Conservation (phyloP, 306 rosid species). For the Elaeagnus macrophylla region DNA sequence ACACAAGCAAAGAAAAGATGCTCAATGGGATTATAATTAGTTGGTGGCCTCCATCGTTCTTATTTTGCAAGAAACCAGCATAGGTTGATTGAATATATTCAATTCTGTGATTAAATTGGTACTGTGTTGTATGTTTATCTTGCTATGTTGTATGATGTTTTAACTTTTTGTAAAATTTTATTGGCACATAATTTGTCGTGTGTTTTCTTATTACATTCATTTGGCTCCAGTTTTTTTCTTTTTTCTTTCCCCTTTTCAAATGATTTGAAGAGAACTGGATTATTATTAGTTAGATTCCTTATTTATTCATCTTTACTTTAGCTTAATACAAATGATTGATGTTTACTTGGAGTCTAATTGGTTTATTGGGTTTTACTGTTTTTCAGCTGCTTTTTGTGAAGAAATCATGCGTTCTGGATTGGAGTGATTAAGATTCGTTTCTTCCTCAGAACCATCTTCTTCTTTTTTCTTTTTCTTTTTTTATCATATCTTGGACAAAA, state of each 20-base stretch:
- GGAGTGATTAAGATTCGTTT: constrained; percentile 26
- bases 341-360: background rate
- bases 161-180: too few relatives aligned
- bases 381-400: constrained; percentile 27
- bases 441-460: constrained; percentile 13
- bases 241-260: too few relatives aligned
- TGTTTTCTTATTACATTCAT: too few relatives aligned
- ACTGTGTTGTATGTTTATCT: too few relatives aligned
- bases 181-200: too few relatives aligned
- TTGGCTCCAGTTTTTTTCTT: too few relatives aligned
- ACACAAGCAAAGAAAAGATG: background rate
- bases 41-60: too few relatives aligned
- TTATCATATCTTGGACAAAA: constrained; percentile 15
- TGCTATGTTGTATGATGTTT: too few relatives aligned
- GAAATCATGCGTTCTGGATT: constrained; percentile 55
- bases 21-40: background rate
- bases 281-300: background rate
- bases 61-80: background rate
- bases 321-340: background rate
- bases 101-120: too few relatives aligned
- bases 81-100: background rate
- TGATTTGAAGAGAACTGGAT: too few relatives aligned
- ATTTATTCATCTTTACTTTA: background rate
- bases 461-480: background rate
- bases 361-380: constrained; percentile 7